phyloP scores from a whole-genome alignment of 2,329 filamentous ascomycete species.

The Alternaria rosae region DNA sequence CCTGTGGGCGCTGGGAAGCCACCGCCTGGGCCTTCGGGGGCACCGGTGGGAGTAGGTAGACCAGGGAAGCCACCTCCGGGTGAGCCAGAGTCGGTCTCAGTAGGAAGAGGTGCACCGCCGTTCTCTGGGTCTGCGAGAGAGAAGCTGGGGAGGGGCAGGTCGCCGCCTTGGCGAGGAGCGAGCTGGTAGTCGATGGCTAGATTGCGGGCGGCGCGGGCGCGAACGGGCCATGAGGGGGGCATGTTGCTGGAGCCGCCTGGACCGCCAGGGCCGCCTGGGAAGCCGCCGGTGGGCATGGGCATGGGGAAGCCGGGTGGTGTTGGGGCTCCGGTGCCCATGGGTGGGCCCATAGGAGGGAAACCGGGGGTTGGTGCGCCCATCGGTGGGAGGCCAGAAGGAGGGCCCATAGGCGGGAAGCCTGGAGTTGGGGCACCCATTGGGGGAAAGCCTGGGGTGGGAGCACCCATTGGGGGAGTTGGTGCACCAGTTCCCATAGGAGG shows the following conservation, averaged over 20 bases:
- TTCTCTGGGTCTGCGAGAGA: slow-evolving; percentile 14
- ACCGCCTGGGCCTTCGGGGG: neutral
- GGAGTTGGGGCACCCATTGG: neutral
- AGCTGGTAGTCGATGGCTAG: slow-evolving; percentile 27
- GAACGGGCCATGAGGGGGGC: neutral
- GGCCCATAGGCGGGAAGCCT: neutral
- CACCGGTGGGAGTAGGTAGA: neutral
- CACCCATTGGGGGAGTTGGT: slow-evolving; percentile 8
- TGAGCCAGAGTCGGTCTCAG: neutral
- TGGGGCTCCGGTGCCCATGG: neutral
- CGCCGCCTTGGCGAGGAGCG: slow-evolving; percentile 18
- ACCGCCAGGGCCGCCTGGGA: neutral
- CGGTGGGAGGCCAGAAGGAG: neutral
- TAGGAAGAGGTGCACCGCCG: neutral
- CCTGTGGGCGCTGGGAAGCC: neutral
- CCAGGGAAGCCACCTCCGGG: neutral
- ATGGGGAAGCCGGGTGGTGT: slow-evolving; percentile 10
- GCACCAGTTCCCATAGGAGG: neutral
- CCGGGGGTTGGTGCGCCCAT: neutral
- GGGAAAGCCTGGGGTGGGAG: slow-evolving; percentile 7
- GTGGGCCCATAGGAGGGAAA: slow-evolving; percentile 1
- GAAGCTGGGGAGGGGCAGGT: slow-evolving; percentile 18
- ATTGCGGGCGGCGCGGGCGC: neutral
- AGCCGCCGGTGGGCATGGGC: slow-evolving; percentile 5
- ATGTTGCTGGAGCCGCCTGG: neutral